Conservation (phyloP, 2,329 filamentous ascomycete species). For the Fusarium sp. region DNA sequence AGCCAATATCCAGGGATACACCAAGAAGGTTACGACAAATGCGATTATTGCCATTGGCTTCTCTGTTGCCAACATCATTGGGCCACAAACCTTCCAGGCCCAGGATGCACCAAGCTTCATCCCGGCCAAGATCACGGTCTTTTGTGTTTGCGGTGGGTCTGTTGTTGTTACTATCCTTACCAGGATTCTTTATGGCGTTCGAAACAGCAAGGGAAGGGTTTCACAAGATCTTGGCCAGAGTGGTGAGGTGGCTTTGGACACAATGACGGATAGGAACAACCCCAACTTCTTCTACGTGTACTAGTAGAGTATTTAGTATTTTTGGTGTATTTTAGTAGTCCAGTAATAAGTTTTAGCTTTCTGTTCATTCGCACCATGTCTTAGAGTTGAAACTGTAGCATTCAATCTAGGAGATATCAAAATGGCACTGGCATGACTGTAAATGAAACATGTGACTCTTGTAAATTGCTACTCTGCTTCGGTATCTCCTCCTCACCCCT, state of each 20-base stretch:
- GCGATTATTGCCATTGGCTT: conserved; percentile 7
- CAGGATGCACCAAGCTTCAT: background rate
- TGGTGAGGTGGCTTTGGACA: background rate
- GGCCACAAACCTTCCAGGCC: background rate
- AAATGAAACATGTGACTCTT: no score
- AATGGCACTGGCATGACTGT: no score
- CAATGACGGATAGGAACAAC: conserved; percentile 10
- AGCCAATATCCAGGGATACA: conserved; percentile 9
- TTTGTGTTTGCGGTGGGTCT: background rate
- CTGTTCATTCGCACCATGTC: no score
- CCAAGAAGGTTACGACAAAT: conserved; percentile 10
- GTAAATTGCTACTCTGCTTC: no score
- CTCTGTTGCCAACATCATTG: conserved; percentile 14
- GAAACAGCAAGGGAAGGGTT: background rate
- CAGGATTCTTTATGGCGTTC: background rate
- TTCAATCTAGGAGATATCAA: no score
- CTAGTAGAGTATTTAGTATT: background rate
- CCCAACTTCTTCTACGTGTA: conserved; percentile 10
- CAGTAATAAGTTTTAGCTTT: background rate
- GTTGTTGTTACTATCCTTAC: background rate
- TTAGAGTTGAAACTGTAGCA: no score
- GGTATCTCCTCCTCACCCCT: no score
- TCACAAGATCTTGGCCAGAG: background rate
- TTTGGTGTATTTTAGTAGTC: background rate
- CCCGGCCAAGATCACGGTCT: conserved; percentile 4